Evolutionary conservation across 495 filamentous ascomycete genomes (phyloP).

Genomic region (Talaromyces ruber): DNA sequence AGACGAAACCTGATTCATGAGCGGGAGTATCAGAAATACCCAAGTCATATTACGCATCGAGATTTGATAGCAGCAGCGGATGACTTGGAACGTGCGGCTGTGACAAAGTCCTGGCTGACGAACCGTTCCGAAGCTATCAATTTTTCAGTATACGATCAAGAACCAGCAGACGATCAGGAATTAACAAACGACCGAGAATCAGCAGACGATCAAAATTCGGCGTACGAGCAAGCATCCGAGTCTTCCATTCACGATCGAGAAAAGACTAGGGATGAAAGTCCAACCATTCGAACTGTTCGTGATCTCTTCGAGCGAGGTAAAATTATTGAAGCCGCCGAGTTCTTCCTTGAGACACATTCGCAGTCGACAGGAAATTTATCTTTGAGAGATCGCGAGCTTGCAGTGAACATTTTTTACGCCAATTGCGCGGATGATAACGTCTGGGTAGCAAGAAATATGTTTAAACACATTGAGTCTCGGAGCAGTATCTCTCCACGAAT

Average conservation of each 20-base stretch:
- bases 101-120: background rate
- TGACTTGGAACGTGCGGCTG: background rate
- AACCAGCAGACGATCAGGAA: background rate
- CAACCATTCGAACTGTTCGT: background rate
- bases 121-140: background rate
- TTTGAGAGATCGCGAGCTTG: slow-evolving; percentile 21
- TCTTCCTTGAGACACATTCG: slow-evolving; percentile 24
- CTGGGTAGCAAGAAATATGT: slow-evolving; percentile 30
- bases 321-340: slow-evolving; percentile 31
- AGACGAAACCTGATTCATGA: background rate
- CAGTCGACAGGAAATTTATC: slow-evolving; percentile 15
- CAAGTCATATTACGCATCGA: background rate
- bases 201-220: background rate
- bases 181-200: background rate
- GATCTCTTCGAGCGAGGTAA: slow-evolving; percentile 1
- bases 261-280: background rate
- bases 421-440: slow-evolving; percentile 34
- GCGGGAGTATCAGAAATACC: background rate
- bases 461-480: slow-evolving; percentile 27
- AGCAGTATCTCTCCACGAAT: slow-evolving; percentile 22
- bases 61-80: background rate
- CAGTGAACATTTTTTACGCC: slow-evolving; percentile 20
- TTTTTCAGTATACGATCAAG: background rate
- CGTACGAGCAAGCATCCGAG: background rate
- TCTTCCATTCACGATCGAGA: background rate